Conservation (phyloP, 345 rosid species). For the Gossypium rotundifolium region DNA sequence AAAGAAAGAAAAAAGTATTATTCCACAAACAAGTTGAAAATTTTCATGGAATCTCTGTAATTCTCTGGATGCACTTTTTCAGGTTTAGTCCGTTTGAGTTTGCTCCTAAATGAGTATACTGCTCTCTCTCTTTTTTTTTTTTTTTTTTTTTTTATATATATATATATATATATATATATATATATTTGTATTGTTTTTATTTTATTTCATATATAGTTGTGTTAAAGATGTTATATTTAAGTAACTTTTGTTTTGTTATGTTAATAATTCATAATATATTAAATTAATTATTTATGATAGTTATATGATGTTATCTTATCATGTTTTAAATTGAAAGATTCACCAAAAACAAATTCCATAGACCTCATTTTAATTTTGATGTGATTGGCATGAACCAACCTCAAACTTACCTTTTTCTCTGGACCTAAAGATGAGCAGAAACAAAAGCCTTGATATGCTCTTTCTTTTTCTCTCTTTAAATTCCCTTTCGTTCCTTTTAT, state of each 20-base stretch:
- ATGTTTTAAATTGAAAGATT: background rate
- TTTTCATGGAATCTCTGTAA: slow-evolving; percentile 20
- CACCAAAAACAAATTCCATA: background rate
- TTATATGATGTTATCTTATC: too few species aligned
- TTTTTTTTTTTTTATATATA: background rate
- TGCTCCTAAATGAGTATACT: slow-evolving; percentile 2
- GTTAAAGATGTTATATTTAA: background rate
- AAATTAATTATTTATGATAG: too few species aligned
- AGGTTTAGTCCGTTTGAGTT: slow-evolving; percentile 14
- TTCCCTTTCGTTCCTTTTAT: background rate
- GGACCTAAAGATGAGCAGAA: slow-evolving; percentile 25
- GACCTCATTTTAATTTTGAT: slow-evolving; percentile 14
- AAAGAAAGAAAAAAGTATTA: background rate
- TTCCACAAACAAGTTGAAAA: slow-evolving; percentile 13
- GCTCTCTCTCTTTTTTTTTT: background rate
- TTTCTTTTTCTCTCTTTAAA: slow-evolving; percentile 9
- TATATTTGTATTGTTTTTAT: too few species aligned
- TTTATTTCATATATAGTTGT: background rate
- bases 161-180: too few species aligned
- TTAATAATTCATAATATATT: too few species aligned
- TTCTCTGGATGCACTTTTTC: slow-evolving; percentile 14
- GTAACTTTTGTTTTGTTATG: too few species aligned
- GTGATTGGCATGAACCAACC: slow-evolving; percentile 31
- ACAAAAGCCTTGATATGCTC: slow-evolving; percentile 34
- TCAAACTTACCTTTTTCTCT: slow-evolving; percentile 29